Evolutionary conservation across 768 basidiomycete species (phyloP), one percentile per base, ranked within the genome.

Genomic region (Boletus rubroflammeus): DNA sequence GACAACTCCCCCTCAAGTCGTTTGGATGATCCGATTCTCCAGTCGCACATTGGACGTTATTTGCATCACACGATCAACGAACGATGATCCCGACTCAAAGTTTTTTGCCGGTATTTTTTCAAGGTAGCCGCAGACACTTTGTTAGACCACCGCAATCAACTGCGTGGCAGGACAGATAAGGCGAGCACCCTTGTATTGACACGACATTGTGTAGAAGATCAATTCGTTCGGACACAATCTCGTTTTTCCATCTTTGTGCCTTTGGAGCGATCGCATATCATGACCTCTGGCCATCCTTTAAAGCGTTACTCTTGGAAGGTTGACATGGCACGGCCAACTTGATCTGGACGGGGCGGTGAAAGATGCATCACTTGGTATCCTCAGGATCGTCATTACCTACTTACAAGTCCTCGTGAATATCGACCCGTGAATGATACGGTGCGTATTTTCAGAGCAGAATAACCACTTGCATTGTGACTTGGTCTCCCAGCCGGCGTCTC

Each of bases 241-340:
- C 14, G 14, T 34, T 15, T 58, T 49, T 21, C 21, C 32, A 14
- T 11, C 32, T 38, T 40, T 29, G 25, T 47, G 47, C 9, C 25
- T 57, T 49, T 48, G 57, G 35, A 29, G 34, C 21, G 9, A 35
- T 52, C 34, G 36, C 50, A 23, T 48, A 45, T 31, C 46, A 17
- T 14, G 41, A 58, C 29, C 23, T 58, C 29, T 56, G 57, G 57
- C 57, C 57, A 14, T 40, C 48, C n/a, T 49, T 51, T 48, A 51
- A 32, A 13, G 5, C 13, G 5, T 13, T 15, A 15, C 31, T 21
- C 51, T 51, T 11, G 40, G 7, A 21, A 38, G 39, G 14, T 31
- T 13, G 29, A 19, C 19, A 29, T 19, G n/a, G n/a, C n/a, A n/a
- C n/a, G n/a, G 51, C 50, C 28, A 19, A 6, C 46, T 51, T 7